Conservation (phyloP, 2,329 filamentous ascomycete species). For the Daldinia sp. region DNA sequence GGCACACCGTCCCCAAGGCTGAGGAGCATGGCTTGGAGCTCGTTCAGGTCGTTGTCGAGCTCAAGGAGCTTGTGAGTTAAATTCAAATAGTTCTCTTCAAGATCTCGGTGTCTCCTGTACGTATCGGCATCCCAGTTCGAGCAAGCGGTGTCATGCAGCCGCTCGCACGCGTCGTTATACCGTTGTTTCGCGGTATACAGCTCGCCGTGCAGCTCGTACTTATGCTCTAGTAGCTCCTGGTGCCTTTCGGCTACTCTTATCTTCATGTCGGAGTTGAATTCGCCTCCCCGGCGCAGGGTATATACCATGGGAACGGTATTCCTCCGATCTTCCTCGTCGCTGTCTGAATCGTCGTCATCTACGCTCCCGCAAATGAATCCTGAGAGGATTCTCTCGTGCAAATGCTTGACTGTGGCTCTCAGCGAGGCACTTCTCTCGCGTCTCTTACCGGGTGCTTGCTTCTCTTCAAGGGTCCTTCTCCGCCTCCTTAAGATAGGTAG, state of each 20-base stretch:
- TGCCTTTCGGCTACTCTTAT: background rate
- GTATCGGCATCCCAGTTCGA: slow-evolving; percentile 6
- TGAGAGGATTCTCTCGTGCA: background rate
- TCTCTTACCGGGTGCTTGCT: background rate
- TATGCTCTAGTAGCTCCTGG: slow-evolving; percentile 1
- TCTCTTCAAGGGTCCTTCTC: background rate
- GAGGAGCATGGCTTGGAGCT: slow-evolving; percentile 18
- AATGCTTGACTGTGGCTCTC: slow-evolving; percentile 4
- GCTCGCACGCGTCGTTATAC: slow-evolving; percentile 14
- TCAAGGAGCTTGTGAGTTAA: background rate
- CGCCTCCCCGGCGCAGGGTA: slow-evolving; percentile 2
- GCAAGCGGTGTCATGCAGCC: background rate
- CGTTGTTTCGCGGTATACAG: background rate
- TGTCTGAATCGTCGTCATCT: slow-evolving; percentile 19
- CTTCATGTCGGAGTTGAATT: slow-evolving; percentile 8
- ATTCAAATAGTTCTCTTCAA: slow-evolving; percentile 23
- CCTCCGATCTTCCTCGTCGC: slow-evolving; percentile 26
- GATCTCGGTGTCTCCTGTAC: background rate
- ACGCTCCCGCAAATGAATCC: background rate
- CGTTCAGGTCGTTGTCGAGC: slow-evolving; percentile 17
- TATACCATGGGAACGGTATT: slow-evolving; percentile 20
- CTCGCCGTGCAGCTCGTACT: background rate
- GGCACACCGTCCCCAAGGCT: background rate
- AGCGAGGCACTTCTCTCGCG: background rate
- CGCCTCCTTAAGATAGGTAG: background rate